Percentiles rank a stretch among this genome's conserved stretches.
These are phyloP conservation scores for Juglanconis sp. DNA, from an alignment of 2,329 filamentous ascomycete genomes.

Conservation along the genomic window DNA sequence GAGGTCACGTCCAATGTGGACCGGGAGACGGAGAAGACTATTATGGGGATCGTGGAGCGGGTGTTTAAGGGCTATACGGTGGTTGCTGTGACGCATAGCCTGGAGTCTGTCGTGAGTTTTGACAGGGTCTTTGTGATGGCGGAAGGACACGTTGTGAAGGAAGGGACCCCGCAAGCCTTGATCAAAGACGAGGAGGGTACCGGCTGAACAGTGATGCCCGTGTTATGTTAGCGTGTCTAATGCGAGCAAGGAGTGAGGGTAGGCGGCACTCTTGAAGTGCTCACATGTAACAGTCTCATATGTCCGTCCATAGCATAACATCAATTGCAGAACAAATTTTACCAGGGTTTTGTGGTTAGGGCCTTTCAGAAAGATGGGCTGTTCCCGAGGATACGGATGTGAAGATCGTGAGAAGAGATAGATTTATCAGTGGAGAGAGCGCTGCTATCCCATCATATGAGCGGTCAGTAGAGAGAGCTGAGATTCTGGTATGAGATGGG, in stretches of 20 bases:
- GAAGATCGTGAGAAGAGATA: no score
- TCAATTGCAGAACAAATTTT: no score
- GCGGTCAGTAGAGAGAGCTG: background rate
- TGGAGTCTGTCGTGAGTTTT: conserved; percentile 6
- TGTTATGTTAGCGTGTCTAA: background rate
- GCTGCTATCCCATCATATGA: no score
- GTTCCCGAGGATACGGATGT: no score
- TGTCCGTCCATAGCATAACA: no score
- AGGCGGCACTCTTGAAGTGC: no score
- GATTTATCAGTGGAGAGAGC: no score
- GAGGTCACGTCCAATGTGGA: conserved; percentile 17
- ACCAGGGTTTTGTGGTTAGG: no score
- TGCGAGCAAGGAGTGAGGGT: no score
- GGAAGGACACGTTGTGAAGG: conserved; percentile 1
- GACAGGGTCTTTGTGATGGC: conserved; percentile 9
- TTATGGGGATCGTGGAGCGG: conserved; percentile 17
- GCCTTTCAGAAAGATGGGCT: no score
- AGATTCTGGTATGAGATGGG: background rate
- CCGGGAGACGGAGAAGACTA: conserved; percentile 8
- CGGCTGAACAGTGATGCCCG: background rate
- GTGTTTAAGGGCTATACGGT: conserved; percentile 17
- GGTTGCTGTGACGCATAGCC: conserved; percentile 6
- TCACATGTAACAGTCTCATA: no score
- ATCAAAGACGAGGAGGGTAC: background rate
- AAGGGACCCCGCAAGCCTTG: background rate